Conservation (phyloP, 1,139 yeast genomes). For the Saccharomyces hybrid region DNA sequence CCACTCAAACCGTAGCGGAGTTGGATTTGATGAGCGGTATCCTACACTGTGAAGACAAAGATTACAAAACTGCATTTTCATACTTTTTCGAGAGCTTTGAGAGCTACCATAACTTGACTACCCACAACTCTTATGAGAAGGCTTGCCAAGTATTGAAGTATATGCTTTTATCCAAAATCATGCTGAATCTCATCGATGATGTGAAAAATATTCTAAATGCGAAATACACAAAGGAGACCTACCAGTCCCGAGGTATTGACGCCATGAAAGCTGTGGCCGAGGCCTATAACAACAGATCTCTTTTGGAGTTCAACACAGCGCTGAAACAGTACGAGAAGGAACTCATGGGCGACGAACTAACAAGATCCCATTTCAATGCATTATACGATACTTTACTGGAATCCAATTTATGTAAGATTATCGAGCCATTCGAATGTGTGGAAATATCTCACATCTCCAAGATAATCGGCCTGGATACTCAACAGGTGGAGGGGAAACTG, state of each 20-base stretch:
- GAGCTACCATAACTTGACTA: slow-evolving; percentile 48
- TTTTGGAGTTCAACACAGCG: slow-evolving; percentile 82
- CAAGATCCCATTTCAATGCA: slow-evolving; percentile 86
- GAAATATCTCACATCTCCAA: slow-evolving; percentile 85
- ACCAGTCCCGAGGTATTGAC: slow-evolving; percentile 66
- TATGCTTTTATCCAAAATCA: slow-evolving; percentile 85
- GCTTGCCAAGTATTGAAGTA: slow-evolving; percentile 80
- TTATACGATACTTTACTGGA: slow-evolving; percentile 88
- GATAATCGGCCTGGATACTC: slow-evolving; percentile 78
- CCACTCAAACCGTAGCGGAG: slow-evolving; percentile 90
- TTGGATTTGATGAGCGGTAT: slow-evolving; percentile 93
- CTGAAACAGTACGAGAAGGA: slow-evolving; percentile 65
- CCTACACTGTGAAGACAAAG: slow-evolving; percentile 93
- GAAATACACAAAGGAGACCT: slow-evolving; percentile 67
- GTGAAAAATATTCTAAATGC: slow-evolving; percentile 68
- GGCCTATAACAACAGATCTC: slow-evolving; percentile 83
- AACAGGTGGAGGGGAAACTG: slow-evolving; percentile 88
- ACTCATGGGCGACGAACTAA: slow-evolving; percentile 77
- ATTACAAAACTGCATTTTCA: slow-evolving; percentile 91
- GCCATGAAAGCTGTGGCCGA: slow-evolving; percentile 92
- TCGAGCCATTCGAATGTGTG: slow-evolving; percentile 92
- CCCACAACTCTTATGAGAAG: slow-evolving; percentile 51
- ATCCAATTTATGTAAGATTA: slow-evolving; percentile 86
- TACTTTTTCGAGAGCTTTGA: slow-evolving; percentile 94
- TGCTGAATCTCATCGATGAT: slow-evolving; percentile 84